Evolutionary conservation across 495 filamentous ascomycete genomes (phyloP).

Genomic region (Penicillium pulvis): DNA sequence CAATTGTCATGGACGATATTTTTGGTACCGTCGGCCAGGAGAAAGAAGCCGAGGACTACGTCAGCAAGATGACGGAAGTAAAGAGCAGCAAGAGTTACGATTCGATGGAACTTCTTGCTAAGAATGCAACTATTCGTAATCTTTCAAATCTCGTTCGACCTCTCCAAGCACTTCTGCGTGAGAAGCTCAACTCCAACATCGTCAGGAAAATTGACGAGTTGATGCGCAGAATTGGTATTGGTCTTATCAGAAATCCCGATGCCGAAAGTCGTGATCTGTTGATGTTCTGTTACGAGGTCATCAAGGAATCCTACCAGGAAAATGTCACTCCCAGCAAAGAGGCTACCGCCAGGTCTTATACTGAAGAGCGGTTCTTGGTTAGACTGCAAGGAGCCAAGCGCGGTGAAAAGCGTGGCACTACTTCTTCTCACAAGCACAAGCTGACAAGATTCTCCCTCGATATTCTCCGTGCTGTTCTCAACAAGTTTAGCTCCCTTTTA

Average conservation of each 20-base stretch:
- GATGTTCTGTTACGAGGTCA: slow-evolving; percentile 91
- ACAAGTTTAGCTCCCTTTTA: slow-evolving; percentile 76
- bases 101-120: slow-evolving; percentile 91
- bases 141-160: slow-evolving; percentile 77
- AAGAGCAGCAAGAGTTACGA: slow-evolving; percentile 97
- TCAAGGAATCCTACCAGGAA: slow-evolving; percentile 77
- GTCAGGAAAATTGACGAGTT: slow-evolving; percentile 90
- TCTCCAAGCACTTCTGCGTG: slow-evolving; percentile 71
- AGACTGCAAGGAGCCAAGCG: slow-evolving; percentile 72
- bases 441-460: slow-evolving; percentile 85
- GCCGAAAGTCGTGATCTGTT: slow-evolving; percentile 76
- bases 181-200: slow-evolving; percentile 78
- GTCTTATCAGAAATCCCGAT: slow-evolving; percentile 76
- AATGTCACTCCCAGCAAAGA: slow-evolving; percentile 31
- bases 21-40: slow-evolving; percentile 96
- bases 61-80: slow-evolving; percentile 94
- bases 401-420: slow-evolving; percentile 60
- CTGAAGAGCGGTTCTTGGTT: slow-evolving; percentile 72
- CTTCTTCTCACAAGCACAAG: slow-evolving; percentile 79
- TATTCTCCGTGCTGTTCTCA: slow-evolving; percentile 74
- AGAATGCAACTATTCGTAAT: slow-evolving; percentile 69
- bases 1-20: slow-evolving; percentile 94
- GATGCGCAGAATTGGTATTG: slow-evolving; percentile 77
- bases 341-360: slow-evolving; percentile 53
- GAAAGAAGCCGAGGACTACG: slow-evolving; percentile 95